Evolutionary conservation across 169 alveolate genomes (phyloP), one percentile per base, ranked within the genome.

Genomic region (Eimeria praecox): DNA sequence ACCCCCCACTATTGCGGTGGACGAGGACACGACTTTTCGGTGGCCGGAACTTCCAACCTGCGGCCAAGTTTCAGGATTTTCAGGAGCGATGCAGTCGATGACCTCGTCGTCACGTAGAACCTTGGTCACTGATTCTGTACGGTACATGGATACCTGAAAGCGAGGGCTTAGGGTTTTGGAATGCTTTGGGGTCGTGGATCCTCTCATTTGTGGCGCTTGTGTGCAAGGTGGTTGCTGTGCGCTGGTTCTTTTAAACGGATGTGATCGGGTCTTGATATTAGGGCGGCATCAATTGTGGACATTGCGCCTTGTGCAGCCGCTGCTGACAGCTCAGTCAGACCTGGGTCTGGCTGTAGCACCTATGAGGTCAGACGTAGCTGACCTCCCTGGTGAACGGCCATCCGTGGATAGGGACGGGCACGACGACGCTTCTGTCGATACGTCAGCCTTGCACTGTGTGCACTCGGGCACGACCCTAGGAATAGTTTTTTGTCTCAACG

Each of bases 401-500:
- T 33, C 82, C 52, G 83, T 62, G 56, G 66, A 87, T 56, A 18
- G 33, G 5, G 93, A 62, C 35, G 24, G 56, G 44, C 38, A 3
- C 62, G 75, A 59, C 38, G 91, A 56, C 62, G 54, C 24, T 33
- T 62, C 66, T 38, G 66, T 0, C 14, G 33, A 9, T 22, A 18
- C 93, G 66, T 8, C 66, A 24, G 14, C 62, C 9, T 14, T 54
- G 83, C 93, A 27, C 73, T 87, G 69, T 24, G 42, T 42, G 6
- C 66, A 40, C 83, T 62, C 64, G 93, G 52, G 22, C 59, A 40
- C 93, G 64, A 62, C 93, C 42, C 20, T 87, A 33, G 93, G 83
- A 40, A 35, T 87, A 18, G 52, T 87, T 8, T 87, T 87, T 87
- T 87, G 82, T 30, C 56, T 87, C 82, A 62, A 87, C 42, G 83